These are phyloP conservation scores for Ustanciosporium gigantosporum DNA, from an alignment of 1,284 basidiomycete species.

Conservation along the genomic window DNA sequence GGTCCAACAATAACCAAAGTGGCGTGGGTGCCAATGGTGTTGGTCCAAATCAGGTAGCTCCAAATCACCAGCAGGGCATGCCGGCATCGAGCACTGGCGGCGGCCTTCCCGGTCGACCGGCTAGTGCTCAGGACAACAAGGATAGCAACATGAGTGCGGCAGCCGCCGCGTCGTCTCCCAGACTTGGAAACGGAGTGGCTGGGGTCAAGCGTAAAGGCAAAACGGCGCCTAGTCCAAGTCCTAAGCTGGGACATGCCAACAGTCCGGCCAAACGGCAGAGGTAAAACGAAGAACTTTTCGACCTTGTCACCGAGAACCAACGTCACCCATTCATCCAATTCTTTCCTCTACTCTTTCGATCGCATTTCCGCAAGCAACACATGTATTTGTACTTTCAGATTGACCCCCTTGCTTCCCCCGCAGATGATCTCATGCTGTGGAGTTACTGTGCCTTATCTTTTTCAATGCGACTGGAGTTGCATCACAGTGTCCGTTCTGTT, in stretches of 20 bases:
- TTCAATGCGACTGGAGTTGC: too few species aligned
- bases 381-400: too few species aligned
- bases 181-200: slow-evolving; percentile 15
- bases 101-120: slow-evolving; percentile 13
- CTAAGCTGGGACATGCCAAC: slow-evolving; percentile 17
- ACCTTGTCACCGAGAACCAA: too few species aligned
- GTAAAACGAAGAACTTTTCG: too few species aligned
- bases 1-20: slow-evolving; percentile 1
- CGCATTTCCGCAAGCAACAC: too few species aligned
- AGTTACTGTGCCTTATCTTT: too few species aligned
- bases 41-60: too few species aligned
- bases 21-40: slow-evolving; percentile 2
- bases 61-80: background rate
- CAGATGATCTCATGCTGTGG: too few species aligned
- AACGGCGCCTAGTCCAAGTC: slow-evolving; percentile 33
- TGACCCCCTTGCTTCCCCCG: too few species aligned
- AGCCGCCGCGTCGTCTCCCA: slow-evolving; percentile 6
- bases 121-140: slow-evolving; percentile 21
- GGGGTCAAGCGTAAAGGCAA: slow-evolving; percentile 32
- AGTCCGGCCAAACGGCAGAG: slow-evolving; percentile 33
- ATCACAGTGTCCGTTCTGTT: too few species aligned
- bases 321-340: too few species aligned
- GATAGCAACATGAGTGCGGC: slow-evolving; percentile 9
- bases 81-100: background rate
- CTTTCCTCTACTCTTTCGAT: too few species aligned